Evolutionary conservation across 352 stramenopile genomes (phyloP), one percentile per base, ranked within the genome.

Genomic region (Globisporangium barbulae): DNA sequence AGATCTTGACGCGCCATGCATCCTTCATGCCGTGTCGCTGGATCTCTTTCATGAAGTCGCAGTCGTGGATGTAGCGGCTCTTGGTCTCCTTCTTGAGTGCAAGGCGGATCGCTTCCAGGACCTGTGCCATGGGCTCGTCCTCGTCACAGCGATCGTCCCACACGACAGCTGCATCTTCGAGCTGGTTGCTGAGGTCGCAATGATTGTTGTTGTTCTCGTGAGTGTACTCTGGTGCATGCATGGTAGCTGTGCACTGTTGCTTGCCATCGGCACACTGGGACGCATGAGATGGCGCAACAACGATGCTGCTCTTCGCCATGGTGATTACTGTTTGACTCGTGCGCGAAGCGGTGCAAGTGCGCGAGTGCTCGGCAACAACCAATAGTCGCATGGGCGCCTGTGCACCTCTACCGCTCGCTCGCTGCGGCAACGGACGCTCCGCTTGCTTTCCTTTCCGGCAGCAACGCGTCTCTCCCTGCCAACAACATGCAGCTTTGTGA

Each of bases 1-100:
- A 89, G 50, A 93, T 88, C 54, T 86, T 86, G 22, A 78, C 64
- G 8, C 84, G 84, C 81, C 84, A 93, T 5, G 70, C 65, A 42
- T 71, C 39, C 50, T 81, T 83, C 79, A 93, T 90, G 52, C 82
- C 81, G 59, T 90, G 67, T 13, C 57, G 64, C 65, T 91, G 84
- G 21, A 83, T 73, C 3, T 59, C 54, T 1, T 58, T 48, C 7
- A 90, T 61, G 65, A 90, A 91, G 49, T 66, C 60, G 12, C 69
- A 65, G 58, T 87, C 69, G 35, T 75, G 73, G 37, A 48, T 31
- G 54, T 67, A 69, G 64, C 61, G 17, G 25, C 59, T 65, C 37
- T 28, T 39, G 17, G 48, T 21, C 13, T 65, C 59, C 68, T 78
- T 82, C 22, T 71, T 53, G 19, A 83, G 71, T 17, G 67, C 53